These are phyloP conservation scores for Singerocomus rubriflavus DNA, from an alignment of 1,284 basidiomycete species.

Conservation along the genomic window DNA sequence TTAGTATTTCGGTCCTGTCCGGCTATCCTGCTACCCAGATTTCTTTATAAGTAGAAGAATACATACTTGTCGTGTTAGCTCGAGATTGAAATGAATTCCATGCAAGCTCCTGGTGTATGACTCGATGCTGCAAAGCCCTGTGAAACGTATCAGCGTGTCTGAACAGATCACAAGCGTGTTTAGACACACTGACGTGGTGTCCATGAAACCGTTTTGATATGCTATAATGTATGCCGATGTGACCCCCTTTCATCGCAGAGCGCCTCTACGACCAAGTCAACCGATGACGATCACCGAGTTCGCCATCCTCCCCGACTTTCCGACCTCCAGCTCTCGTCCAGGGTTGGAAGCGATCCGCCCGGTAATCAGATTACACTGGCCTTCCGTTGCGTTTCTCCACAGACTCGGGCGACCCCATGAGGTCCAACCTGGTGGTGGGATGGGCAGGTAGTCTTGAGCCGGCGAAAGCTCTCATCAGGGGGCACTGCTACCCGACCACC, in stretches of 20 bases:
- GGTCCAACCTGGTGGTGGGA: slow-evolving; percentile 43
- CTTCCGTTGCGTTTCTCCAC: slow-evolving; percentile 40
- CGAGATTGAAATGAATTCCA: background rate
- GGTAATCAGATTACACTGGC: slow-evolving; percentile 40
- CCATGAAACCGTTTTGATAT: background rate
- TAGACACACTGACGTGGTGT: slow-evolving; percentile 7
- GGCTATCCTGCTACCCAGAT: slow-evolving; percentile 19
- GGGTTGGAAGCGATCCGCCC: slow-evolving; percentile 26
- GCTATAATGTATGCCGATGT: background rate
- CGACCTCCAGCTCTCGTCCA: slow-evolving; percentile 25
- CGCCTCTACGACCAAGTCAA: background rate
- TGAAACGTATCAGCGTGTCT: slow-evolving; percentile 5
- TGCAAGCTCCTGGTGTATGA: background rate
- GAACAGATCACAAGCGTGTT: background rate
- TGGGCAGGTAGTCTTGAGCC: too few species aligned
- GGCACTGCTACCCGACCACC: too few species aligned
- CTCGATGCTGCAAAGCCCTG: background rate
- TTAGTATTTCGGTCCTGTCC: slow-evolving; percentile 44
- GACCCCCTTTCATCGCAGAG: too few species aligned
- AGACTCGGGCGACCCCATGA: slow-evolving; percentile 19
- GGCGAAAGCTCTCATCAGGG: too few species aligned
- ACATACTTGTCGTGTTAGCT: background rate
- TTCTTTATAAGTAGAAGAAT: slow-evolving; percentile 2
- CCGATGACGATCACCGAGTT: slow-evolving; percentile 41
- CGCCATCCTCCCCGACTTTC: slow-evolving; percentile 30